Evolutionary conservation across 192 early-diverging fungal genomes (phyloP).

Genomic region (Kickxella alabastrina): DNA sequence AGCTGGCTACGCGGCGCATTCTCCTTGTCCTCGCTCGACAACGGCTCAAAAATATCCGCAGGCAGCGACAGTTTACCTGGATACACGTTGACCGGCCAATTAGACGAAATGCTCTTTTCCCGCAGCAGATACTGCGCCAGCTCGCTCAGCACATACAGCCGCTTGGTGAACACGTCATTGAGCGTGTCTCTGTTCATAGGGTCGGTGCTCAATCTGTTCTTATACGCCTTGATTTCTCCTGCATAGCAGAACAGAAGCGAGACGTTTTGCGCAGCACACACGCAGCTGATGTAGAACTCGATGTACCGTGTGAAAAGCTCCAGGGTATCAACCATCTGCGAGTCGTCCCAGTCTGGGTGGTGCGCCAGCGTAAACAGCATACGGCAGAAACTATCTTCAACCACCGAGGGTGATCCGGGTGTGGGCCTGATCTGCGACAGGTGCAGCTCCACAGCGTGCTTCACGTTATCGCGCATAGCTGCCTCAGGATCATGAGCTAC

Average conservation of each 20-base stretch:
- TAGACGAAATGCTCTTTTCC: constrained; percentile 63
- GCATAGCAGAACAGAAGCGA: constrained; percentile 76
- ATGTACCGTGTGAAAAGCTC: constrained; percentile 68
- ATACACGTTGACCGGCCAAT: constrained; percentile 80
- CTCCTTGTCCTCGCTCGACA: constrained; percentile 10
- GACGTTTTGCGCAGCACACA: constrained; percentile 76
- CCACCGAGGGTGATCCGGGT: constrained; percentile 49
- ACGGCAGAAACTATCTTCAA: constrained; percentile 59
- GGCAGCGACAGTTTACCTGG: constrained; percentile 67
- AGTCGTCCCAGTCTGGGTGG: constrained; percentile 77
- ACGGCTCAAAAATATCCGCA: constrained; percentile 60
- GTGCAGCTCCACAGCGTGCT: constrained; percentile 57
- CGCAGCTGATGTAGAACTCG: constrained; percentile 76
- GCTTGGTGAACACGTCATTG: constrained; percentile 33
- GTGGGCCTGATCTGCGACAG: constrained; percentile 48
- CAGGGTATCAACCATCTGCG: constrained; percentile 21
- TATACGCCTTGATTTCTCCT: constrained; percentile 72
- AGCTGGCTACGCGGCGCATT: constrained; percentile 10
- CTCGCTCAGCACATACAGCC: constrained; percentile 82
- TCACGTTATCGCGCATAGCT: constrained; percentile 60
- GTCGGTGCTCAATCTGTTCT: constrained; percentile 42
- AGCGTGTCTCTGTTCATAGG: not conserved
- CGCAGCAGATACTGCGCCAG: constrained; percentile 76
- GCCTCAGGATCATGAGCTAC: constrained; percentile 84
- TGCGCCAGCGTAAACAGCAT: constrained; percentile 75